Base-by-base conservation (phyloP, 2,329 filamentous ascomycete genomes). In the Thermoascus crustaceus region DNA sequence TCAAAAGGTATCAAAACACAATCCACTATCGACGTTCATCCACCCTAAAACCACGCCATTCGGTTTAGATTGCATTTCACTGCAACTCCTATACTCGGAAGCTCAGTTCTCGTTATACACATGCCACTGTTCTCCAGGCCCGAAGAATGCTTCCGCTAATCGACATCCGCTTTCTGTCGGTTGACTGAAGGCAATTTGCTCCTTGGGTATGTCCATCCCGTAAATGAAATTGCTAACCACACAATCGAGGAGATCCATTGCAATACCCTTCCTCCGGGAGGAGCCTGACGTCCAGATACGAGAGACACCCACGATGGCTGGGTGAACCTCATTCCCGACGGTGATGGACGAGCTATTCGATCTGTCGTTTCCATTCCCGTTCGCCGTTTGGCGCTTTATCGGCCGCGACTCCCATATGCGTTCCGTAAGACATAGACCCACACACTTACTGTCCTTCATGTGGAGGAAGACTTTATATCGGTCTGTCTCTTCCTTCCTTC, bases 251-350 rank as follows among this genome's bases (percentile, higher is more conserved):
- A 82, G 55, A 36, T 67, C 64, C 34, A 67, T 68, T 3, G 76
- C 78, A 34, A 80, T 69, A 6, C 75, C 74, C 44, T 71, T 67
- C 26, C 72, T 60, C 20, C 77, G 67, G 39, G 73, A 71, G 2
- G 67, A 63, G 4, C 64, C 68, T 5, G 72, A 75, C 0, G 75
- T 77, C 78, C 78, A 82, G 45, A 82, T 76, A 19, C 78, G 69
- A 16, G 77, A 78, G 17, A 82, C 70, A 11, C 76, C 75, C 35
- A 80, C 64, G n/a, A 72, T 61, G 2, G 71, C 75, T 2, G 65
- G 57, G 17, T 66, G 53, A 4, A 60, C 46, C 30, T 63, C 57
- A 17, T 60, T 55, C 34, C 62, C 61, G 22, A 69, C 58, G 2
- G 64, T 67, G 38, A 75, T 60, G 4, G 65, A 66, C 1, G 63